Percentiles rank a stretch among this genome's conserved stretches.
Conservation (phyloP, 371 early-diverging fungal genomes). For the Mortierella sp. region DNA sequence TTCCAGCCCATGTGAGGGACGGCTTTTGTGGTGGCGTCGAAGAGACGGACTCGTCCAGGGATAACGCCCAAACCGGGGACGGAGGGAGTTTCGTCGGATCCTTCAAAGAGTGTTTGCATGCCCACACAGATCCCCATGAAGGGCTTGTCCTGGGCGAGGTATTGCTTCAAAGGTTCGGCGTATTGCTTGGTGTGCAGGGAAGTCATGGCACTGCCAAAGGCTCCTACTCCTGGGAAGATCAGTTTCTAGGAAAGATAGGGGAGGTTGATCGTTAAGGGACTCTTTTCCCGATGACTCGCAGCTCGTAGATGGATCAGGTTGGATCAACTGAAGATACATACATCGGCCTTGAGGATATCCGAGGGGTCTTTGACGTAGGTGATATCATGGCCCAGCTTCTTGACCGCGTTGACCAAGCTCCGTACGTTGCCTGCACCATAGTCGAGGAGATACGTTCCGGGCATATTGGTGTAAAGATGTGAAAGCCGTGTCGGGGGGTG, state of each 20-base stretch:
- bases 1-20: constrained; percentile 99
- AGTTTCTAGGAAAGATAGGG: constrained; percentile 88
- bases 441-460: constrained; percentile 85
- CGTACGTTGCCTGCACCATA: constrained; percentile 99
- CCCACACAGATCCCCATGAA: constrained; percentile 98
- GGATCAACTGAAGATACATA: constrained; percentile 60
- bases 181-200: constrained; percentile 81
- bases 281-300: too few relatives aligned
- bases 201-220: constrained; percentile 92
- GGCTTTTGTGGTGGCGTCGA: constrained; percentile 74
- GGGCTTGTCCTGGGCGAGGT: constrained; percentile 85
- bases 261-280: too few relatives aligned
- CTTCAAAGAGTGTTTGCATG: constrained; percentile 94
- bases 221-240: constrained; percentile 98
- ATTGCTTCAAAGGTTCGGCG: constrained; percentile 82
- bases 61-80: constrained; percentile 90
- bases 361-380: constrained; percentile 73
- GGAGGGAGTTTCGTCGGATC: constrained; percentile 88
- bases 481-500: too few relatives aligned
- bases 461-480: too few relatives aligned
- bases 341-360: constrained; percentile 91
- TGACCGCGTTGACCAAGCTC: constrained; percentile 93
- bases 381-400: constrained; percentile 87
- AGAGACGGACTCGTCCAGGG: constrained; percentile 75
- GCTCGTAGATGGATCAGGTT: neutral